These are phyloP conservation scores for Euphorbia schlechtendalii DNA, from an alignment of 441 rosid species.

Conservation along the genomic window DNA sequence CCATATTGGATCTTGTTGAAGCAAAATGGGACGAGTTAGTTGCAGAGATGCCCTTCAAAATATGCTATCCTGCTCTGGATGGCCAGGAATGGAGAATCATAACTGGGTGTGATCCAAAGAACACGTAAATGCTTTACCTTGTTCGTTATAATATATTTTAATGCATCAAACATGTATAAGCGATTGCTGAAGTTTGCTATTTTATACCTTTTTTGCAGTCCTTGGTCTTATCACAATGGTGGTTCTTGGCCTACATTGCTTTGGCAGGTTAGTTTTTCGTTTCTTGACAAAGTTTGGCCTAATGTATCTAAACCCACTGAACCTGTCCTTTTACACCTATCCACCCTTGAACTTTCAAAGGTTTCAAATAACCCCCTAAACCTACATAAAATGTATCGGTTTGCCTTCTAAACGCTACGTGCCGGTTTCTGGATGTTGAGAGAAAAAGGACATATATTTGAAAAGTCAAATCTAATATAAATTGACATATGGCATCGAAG, in stretches of 20 bases:
- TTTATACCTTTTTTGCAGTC: conserved; percentile 15
- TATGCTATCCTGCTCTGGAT: conserved; percentile 37
- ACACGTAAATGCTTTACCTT: conserved; percentile 27
- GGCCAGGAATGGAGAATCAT: conserved; percentile 40
- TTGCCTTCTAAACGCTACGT: too few species aligned
- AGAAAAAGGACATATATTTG: too few species aligned
- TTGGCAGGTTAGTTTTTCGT: conserved; percentile 18
- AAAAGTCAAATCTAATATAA: too few species aligned
- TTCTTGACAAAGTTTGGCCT: background rate
- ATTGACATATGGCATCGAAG: too few species aligned
- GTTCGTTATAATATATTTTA: background rate
- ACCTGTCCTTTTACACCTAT: too few species aligned
- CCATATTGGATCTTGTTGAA: conserved; percentile 39
- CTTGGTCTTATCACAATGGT: conserved; percentile 28
- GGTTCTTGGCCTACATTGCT: conserved; percentile 27
- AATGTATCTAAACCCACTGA: too few species aligned
- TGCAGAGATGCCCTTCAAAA: conserved; percentile 36
- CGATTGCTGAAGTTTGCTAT: background rate
- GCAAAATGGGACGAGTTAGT: conserved; percentile 37
- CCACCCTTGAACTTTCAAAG: too few species aligned
- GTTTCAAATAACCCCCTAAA: too few species aligned
- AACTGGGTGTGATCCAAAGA: conserved; percentile 40
- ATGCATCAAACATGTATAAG: background rate
- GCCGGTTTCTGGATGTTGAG: too few species aligned
- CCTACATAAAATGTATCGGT: too few species aligned